These are phyloP conservation scores for Trichophyton rubrum DNA, from an alignment of 2,329 filamentous ascomycete species.

Conservation along the genomic window DNA sequence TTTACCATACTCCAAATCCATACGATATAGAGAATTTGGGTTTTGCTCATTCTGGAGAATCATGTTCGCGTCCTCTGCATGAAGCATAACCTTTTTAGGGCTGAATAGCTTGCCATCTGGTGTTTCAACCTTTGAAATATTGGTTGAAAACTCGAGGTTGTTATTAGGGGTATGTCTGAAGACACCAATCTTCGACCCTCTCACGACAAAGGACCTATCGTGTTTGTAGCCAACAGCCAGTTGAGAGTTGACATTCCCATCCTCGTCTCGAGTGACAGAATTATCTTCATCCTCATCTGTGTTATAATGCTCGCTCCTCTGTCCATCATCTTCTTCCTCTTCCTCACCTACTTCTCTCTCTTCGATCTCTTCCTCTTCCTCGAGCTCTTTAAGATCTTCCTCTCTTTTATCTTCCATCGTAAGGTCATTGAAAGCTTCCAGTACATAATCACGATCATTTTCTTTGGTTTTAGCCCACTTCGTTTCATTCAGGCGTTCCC, in stretches of 20 bases:
- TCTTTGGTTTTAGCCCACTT: slow-evolving; percentile 94
- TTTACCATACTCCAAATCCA: slow-evolving; percentile 97
- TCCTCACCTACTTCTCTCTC: slow-evolving; percentile 50
- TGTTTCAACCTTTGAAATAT: slow-evolving; percentile 89
- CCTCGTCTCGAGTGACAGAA: slow-evolving; percentile 51
- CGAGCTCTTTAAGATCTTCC: slow-evolving; percentile 43
- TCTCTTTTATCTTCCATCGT: slow-evolving; percentile 69
- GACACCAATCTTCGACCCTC: slow-evolving; percentile 94
- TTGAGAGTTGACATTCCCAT: slow-evolving; percentile 81
- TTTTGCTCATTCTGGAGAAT: slow-evolving; percentile 72
- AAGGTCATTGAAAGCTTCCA: slow-evolving; percentile 90
- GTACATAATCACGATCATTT: slow-evolving; percentile 81
- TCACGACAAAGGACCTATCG: slow-evolving; percentile 91
- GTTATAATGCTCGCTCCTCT: slow-evolving; percentile 61
- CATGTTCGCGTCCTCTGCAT: slow-evolving; percentile 80
- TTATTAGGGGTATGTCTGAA: slow-evolving; percentile 95
- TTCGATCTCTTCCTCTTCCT: slow-evolving; percentile 44
- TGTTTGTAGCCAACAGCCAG: slow-evolving; percentile 95
- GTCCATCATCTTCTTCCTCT: slow-evolving; percentile 50
- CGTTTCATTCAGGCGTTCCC: slow-evolving; percentile 87
- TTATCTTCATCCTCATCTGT: slow-evolving; percentile 71
- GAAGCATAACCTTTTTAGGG: slow-evolving; percentile 93
- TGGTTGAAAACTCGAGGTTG: slow-evolving; percentile 88
- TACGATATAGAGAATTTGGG: slow-evolving; percentile 83
- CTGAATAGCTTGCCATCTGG: slow-evolving; percentile 77